These are phyloP conservation scores for Candida hispaniensis DNA, from an alignment of 805 yeast species.

Conservation along the genomic window DNA sequence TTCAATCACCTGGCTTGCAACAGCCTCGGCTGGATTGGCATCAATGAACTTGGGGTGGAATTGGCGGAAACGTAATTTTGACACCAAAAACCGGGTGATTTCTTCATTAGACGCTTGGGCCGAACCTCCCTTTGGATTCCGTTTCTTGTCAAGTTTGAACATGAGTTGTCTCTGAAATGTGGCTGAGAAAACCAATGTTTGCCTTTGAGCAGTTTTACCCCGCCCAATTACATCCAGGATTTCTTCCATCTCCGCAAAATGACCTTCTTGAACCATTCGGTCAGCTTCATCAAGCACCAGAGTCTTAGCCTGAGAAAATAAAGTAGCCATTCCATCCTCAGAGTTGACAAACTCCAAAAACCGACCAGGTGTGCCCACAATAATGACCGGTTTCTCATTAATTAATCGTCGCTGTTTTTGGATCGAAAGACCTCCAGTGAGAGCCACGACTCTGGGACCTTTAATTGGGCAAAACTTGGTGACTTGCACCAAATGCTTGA, in stretches of 20 bases:
- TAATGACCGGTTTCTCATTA: slow-evolving; percentile 54
- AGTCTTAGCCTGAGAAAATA: slow-evolving; percentile 37
- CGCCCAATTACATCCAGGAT: slow-evolving; percentile 54
- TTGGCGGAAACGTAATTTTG: slow-evolving; percentile 61
- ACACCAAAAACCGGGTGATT: slow-evolving; percentile 52
- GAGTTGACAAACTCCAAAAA: slow-evolving; percentile 56
- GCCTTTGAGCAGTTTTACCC: slow-evolving; percentile 42
- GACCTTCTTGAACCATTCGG: slow-evolving; percentile 88
- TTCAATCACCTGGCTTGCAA: slow-evolving; percentile 67
- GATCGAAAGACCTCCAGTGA: slow-evolving; percentile 92
- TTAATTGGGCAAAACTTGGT: slow-evolving; percentile 43
- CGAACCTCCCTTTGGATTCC: slow-evolving; percentile 23
- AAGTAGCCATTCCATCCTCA: slow-evolving; percentile 29
- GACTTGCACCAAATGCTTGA: slow-evolving; percentile 51
- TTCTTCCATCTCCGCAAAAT: slow-evolving; percentile 83
- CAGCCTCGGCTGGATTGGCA: slow-evolving; percentile 73
- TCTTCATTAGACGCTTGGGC: slow-evolving; percentile 34
- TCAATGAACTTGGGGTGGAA: slow-evolving; percentile 63
- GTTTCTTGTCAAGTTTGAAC: slow-evolving; percentile 47
- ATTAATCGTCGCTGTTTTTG: slow-evolving; percentile 84
- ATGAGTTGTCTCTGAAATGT: slow-evolving; percentile 80
- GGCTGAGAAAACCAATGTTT: slow-evolving; percentile 89
- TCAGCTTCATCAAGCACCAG: slow-evolving; percentile 92
- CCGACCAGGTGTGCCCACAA: slow-evolving; percentile 95
- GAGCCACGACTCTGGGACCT: slow-evolving; percentile 50